phyloP scores from a whole-genome alignment of 2,329 filamentous ascomycete species.

The Didymella keratinophila region DNA sequence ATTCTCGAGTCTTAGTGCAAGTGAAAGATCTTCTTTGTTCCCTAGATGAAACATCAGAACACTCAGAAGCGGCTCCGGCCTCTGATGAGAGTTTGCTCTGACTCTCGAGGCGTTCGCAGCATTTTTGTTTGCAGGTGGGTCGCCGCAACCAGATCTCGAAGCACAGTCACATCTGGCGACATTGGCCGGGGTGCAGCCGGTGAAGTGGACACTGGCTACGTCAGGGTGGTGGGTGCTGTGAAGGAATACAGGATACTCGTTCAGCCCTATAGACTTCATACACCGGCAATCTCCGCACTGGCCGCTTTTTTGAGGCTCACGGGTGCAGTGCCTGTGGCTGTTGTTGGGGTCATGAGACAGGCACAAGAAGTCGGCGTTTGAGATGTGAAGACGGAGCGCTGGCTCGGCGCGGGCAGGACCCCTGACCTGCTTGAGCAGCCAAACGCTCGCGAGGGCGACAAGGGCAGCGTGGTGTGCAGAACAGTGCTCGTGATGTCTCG shows the following conservation, averaged over 20 bases:
- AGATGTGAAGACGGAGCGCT: constrained; percentile 11
- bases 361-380: constrained; percentile 14
- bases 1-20: constrained; percentile 6
- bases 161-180: not conserved
- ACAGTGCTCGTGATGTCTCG: constrained; percentile 12
- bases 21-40: constrained; percentile 14
- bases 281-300: constrained; percentile 14
- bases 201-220: constrained; percentile 1
- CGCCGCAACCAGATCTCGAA: not conserved
- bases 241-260: not conserved
- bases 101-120: not conserved
- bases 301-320: constrained; percentile 14
- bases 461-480: constrained; percentile 3
- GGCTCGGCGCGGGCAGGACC: not conserved
- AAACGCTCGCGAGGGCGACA: not conserved
- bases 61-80: not conserved
- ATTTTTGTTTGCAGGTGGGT: not conserved
- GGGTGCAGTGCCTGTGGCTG: constrained; percentile 7
- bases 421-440: constrained; percentile 7
- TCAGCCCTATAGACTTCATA: constrained; percentile 2
- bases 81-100: not conserved
- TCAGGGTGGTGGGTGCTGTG: constrained; percentile 11
- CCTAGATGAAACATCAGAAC: constrained; percentile 5
- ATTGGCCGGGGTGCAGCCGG: constrained; percentile 7
- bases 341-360: constrained; percentile 19